Evolutionary conservation across 2,329 filamentous ascomycete species (phyloP).

Genomic region (Zymoseptoria tritici): DNA sequence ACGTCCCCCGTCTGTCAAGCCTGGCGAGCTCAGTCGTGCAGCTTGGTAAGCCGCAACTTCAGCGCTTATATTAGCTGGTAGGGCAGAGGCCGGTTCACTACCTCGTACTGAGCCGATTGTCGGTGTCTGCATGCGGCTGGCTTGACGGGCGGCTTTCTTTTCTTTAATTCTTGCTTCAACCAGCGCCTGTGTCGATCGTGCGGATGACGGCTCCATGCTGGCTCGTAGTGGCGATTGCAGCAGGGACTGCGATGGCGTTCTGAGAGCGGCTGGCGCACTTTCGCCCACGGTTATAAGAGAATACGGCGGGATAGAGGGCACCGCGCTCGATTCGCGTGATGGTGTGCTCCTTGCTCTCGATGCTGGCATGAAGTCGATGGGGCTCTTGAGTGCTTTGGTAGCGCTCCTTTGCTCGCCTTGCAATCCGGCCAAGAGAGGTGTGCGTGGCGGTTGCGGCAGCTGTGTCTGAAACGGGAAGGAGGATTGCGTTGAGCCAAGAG

Average conservation of each 20-base stretch:
- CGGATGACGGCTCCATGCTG: conserved; percentile 10
- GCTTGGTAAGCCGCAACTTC: conserved; percentile 14
- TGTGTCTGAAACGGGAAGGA: conserved; percentile 22
- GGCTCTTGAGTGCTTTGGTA: neutral
- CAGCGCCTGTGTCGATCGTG: neutral
- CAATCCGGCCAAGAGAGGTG: neutral
- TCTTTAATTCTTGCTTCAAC: conserved; percentile 5
- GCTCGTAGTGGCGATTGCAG: neutral
- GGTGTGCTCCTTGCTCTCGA: neutral
- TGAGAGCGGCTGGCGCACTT: conserved; percentile 17
- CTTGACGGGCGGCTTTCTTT: neutral
- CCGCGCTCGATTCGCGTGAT: conserved; percentile 12
- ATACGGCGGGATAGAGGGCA: conserved; percentile 19
- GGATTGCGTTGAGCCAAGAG: conserved; percentile 1
- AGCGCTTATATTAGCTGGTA: conserved; percentile 16
- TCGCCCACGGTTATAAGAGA: conserved; percentile 18
- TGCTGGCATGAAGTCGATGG: neutral
- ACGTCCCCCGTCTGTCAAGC: conserved; percentile 15
- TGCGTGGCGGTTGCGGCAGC: conserved; percentile 1
- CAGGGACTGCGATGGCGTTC: conserved; percentile 4
- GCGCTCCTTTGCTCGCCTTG: neutral
- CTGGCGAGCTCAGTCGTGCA: conserved; percentile 9
- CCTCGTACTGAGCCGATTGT: neutral
- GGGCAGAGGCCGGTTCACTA: conserved; percentile 14
- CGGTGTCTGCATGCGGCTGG: neutral